Evolutionary conservation across 331 rosid species (phyloP), one percentile per base, ranked within the genome.

Genomic region (Phaseolus coccineus): DNA sequence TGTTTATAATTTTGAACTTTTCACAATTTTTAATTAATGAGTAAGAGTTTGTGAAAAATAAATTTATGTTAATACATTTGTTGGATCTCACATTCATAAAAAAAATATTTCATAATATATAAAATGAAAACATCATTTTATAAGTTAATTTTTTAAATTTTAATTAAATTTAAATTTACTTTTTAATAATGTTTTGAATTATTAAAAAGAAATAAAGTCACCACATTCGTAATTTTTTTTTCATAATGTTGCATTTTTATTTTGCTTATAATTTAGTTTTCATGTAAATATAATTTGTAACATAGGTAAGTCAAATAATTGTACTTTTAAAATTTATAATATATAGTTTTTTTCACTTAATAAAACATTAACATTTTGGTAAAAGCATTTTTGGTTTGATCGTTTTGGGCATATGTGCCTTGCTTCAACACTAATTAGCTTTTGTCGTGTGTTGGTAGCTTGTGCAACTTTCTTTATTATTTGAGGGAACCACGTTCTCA

Each of bases 361-460:
- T 40, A n/a, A 51, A 55, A 55, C 8, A 55, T 2, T 55, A 22
- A 55, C 8, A 3, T 50, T 48, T 81, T 5, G 11, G 53, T 56
- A 10, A 67, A 46, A 74, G 10, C 6, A 24, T 68, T 75, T 42
- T 68, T 68, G 77, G 51, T 69, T 74, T 30, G 48, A 46, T 68
- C 50, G 47, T 47, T 76, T 70, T 61, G 62, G 77, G 76, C 52
- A 42, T 25, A 59, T 33, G 61, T 72, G 61, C 86, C 66, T 83
- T 78, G 40, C 86, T 73, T 78, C 44, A 28, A 11, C n/a, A 13
- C 57, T 25, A 13, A 63, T 79, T 71, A 71, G 44, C 75, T 53
- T 31, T 28, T 71, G 3, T 57, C 22, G 27, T n/a, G 78, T 24
- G 52, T 42, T 42, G 12, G 71, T 39, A 57, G 16, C 35, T 8